phyloP scores from a whole-genome alignment of 306 rosid species.

The Malus fusca region DNA sequence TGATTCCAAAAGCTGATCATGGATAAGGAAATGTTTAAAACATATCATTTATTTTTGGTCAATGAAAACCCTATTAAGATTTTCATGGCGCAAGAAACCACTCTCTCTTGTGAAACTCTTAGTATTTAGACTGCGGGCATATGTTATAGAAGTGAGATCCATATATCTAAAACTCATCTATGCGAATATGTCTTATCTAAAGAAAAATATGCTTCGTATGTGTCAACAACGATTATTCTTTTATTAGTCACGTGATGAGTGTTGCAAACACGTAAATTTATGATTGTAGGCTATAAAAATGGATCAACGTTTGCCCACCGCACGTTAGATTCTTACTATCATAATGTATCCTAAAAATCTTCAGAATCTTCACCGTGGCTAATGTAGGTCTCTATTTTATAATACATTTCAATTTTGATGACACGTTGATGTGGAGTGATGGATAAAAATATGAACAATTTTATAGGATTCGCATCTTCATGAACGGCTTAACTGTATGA shows the following conservation, averaged over 20 bases:
- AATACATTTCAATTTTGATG: not conserved
- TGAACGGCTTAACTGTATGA: not conserved
- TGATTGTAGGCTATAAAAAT: not conserved
- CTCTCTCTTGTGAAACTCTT: not conserved
- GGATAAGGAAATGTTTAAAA: too few relatives aligned
- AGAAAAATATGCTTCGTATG: too few relatives aligned
- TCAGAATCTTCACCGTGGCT: not conserved
- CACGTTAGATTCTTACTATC: too few relatives aligned
- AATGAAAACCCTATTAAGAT: not conserved
- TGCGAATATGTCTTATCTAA: not conserved
- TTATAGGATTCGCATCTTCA: not conserved
- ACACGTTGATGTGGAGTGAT: not conserved
- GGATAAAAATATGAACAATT: not conserved
- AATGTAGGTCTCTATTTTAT: not conserved
- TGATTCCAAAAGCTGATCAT: too few relatives aligned
- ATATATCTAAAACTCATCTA: not conserved
- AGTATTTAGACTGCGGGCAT: not conserved
- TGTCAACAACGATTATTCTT: too few relatives aligned
- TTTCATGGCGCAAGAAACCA: not conserved
- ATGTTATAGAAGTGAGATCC: not conserved
- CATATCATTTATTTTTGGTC: not conserved
- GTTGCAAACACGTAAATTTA: too few relatives aligned
- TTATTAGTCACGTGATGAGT: too few relatives aligned
- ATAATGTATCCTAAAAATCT: not conserved
- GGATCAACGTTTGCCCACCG: not conserved